Conservation (phyloP, 495 filamentous ascomycete genomes). For the Penicillium bovifimosum region DNA sequence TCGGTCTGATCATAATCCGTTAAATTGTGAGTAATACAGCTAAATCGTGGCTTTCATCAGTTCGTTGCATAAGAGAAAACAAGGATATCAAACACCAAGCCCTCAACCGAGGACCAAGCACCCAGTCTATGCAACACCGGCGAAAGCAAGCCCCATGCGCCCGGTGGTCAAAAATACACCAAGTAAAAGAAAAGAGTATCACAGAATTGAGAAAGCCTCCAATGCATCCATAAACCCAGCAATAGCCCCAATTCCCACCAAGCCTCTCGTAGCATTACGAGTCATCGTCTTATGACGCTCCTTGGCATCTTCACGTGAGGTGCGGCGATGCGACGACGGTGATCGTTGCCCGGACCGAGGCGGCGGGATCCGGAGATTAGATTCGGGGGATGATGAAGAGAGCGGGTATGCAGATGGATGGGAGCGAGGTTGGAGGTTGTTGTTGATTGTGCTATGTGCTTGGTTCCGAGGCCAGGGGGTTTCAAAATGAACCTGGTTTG, state of each 20-base stretch:
- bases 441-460: constrained; percentile 7
- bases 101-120: background rate
- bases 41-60: background rate
- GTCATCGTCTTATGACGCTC: constrained; percentile 22
- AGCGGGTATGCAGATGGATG: constrained; percentile 17
- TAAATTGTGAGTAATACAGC: background rate
- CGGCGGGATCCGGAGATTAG: constrained; percentile 13
- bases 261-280: constrained; percentile 34
- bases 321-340: constrained; percentile 8
- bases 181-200: background rate
- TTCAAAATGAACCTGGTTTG: constrained; percentile 14
- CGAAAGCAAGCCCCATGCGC: background rate
- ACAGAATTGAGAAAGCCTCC: constrained; percentile 33
- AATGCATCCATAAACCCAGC: constrained; percentile 43
- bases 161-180: background rate
- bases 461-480: constrained; percentile 6
- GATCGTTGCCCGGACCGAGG: constrained; percentile 17
- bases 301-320: constrained; percentile 20
- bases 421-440: constrained; percentile 12
- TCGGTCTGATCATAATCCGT: background rate
- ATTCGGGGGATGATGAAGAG: constrained; percentile 21
- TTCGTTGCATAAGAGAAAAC: background rate
- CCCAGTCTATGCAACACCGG: background rate
- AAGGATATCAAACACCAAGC: background rate
- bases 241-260: constrained; percentile 39